phyloP scores from a whole-genome alignment of 306 rosid species.

The Inga laurina region DNA sequence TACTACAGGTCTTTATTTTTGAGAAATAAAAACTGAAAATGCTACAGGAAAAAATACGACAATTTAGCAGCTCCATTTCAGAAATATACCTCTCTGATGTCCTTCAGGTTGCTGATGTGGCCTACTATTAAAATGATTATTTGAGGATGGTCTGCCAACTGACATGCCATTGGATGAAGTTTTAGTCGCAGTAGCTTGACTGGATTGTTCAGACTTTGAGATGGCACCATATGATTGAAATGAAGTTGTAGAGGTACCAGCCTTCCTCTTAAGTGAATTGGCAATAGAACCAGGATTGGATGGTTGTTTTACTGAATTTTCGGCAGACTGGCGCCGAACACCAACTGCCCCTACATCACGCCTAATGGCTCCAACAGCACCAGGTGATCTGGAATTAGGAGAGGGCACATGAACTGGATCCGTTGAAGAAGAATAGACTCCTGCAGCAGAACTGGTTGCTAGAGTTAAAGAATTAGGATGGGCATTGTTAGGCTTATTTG shows the following conservation, averaged over 20 bases:
- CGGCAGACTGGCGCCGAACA: slow-evolving; percentile 72
- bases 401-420: slow-evolving; percentile 99
- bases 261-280: slow-evolving; percentile 57
- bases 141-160: slow-evolving; percentile 51
- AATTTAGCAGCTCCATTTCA: not conserved
- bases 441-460: slow-evolving; percentile 71
- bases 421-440: slow-evolving; percentile 90
- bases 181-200: slow-evolving; percentile 56
- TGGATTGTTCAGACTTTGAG: slow-evolving; percentile 63
- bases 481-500: slow-evolving; percentile 49
- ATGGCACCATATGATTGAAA: slow-evolving; percentile 54
- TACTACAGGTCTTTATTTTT: not conserved
- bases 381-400: slow-evolving; percentile 88
- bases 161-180: slow-evolving; percentile 55
- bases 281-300: slow-evolving; percentile 54
- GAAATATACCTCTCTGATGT: slow-evolving; percentile 84
- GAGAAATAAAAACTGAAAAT: not conserved
- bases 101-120: slow-evolving; percentile 72
- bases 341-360: slow-evolving; percentile 97
- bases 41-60: not conserved
- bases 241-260: slow-evolving; percentile 62
- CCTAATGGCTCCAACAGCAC: slow-evolving; percentile 89
- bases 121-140: slow-evolving; percentile 62
- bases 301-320: slow-evolving; percentile 50
- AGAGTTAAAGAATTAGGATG: slow-evolving; percentile 48